A percentile compares a stretch with the other conserved stretches of the same genome.
Conservation (phyloP, 345 rosid genomes). For the Eucalyptus tenuipes region DNA sequence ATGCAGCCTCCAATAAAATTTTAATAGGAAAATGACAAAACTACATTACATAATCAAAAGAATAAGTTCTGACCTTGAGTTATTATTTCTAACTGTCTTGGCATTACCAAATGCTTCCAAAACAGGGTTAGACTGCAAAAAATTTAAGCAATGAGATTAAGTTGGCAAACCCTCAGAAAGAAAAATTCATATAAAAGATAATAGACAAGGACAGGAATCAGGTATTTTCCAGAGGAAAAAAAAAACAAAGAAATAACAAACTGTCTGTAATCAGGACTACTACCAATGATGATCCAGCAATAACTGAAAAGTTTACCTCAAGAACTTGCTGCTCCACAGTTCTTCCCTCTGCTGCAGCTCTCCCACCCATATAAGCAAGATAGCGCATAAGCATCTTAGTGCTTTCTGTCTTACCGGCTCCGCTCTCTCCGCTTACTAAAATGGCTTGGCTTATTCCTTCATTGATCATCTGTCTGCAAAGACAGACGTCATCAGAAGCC, state of each 20-base stretch:
- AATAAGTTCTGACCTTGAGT: conserved; percentile 60
- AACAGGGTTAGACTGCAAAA: conserved; percentile 90
- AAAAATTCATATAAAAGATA: neutral
- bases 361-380: conserved; percentile 96
- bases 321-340: conserved; percentile 95
- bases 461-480: conserved; percentile 74
- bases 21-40: neutral
- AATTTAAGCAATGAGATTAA: neutral
- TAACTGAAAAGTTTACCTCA: conserved; percentile 39
- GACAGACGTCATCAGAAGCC: neutral
- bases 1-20: neutral
- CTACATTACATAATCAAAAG: neutral
- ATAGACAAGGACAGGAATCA: neutral
- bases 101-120: conserved; percentile 99
- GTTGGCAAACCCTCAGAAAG: neutral
- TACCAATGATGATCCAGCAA: neutral
- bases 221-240: neutral
- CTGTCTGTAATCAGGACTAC: neutral
- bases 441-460: conserved; percentile 87
- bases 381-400: conserved; percentile 94
- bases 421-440: conserved; percentile 98
- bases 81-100: conserved; percentile 92
- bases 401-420: conserved; percentile 99
- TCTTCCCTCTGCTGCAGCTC: conserved; percentile 60
- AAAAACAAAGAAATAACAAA: neutral